Percentiles rank a stretch among this genome's conserved stretches.
Conservation (phyloP, 1,284 basidiomycete genomes). For the Serendipita sp. region DNA sequence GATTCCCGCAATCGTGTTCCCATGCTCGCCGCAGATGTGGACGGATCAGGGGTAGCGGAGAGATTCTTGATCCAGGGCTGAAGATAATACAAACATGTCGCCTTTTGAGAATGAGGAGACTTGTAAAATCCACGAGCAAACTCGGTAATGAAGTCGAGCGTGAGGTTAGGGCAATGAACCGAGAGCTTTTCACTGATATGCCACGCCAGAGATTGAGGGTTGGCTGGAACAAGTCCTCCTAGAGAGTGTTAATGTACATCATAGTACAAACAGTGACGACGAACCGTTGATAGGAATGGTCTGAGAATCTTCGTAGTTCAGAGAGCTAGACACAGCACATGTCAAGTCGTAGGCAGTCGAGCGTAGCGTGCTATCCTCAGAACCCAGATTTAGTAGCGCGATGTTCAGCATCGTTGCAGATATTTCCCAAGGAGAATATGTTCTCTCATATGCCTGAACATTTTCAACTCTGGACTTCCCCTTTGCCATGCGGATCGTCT, state of each 20-base stretch:
- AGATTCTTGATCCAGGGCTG: conserved; percentile 79
- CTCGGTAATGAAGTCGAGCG: conserved; percentile 76
- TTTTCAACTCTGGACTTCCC: conserved; percentile 14
- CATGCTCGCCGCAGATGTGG: conserved; percentile 52
- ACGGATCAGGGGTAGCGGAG: conserved; percentile 53
- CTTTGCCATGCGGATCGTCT: conserved; percentile 60
- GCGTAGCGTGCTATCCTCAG: conserved; percentile 60
- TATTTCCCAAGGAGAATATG: conserved; percentile 66
- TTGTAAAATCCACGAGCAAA: conserved; percentile 44
- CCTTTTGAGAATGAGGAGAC: conserved; percentile 35
- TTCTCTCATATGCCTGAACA: conserved; percentile 44
- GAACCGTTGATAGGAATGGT: conserved; percentile 54
- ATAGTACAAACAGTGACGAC: conserved; percentile 44
- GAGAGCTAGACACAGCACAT: conserved; percentile 60
- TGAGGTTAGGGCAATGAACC: conserved; percentile 59
- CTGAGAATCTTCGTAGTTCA: conserved; percentile 59
- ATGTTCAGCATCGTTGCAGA: conserved; percentile 72
- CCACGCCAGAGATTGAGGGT: conserved; percentile 47
- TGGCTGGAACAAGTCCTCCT: conserved; percentile 65
- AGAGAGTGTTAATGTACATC: conserved; percentile 39
- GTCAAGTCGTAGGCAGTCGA: conserved; percentile 65
- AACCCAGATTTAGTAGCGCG: conserved; percentile 62
- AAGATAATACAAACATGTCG: conserved; percentile 66
- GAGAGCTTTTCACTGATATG: conserved; percentile 62
- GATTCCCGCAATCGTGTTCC: conserved; percentile 63